A percentile compares a stretch with the other conserved stretches of the same genome.
phyloP scores from a whole-genome alignment of 108 stramenopile species.

The Stephanodiscus minutulus region DNA sequence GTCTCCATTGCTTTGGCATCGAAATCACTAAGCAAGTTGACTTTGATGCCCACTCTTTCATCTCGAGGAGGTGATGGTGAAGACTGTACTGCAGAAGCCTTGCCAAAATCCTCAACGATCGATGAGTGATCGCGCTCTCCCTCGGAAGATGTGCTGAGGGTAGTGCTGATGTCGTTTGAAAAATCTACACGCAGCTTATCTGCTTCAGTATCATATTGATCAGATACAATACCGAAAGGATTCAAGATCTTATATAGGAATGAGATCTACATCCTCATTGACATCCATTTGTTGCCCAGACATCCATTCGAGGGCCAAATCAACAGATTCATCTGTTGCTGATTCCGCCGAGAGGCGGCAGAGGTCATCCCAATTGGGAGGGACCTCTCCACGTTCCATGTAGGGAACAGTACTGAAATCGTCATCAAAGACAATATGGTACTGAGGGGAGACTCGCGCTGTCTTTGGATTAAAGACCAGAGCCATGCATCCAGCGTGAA shows the following conservation, averaged over 20 bases:
- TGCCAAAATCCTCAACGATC: no score
- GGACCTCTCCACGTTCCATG: constrained; percentile 17
- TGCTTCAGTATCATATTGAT: no score
- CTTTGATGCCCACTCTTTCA: no score
- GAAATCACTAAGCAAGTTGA: no score
- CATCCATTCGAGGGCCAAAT: constrained; percentile 2
- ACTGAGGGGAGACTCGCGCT: constrained; percentile 40
- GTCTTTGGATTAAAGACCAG: constrained; percentile 41
- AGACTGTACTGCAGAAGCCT: no score
- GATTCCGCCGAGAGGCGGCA: constrained; percentile 9
- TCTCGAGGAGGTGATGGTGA: no score
- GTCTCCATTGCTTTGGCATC: no score
- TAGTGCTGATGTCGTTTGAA: no score
- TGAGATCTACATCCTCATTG: constrained; percentile 1
- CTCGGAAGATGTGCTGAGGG: no score
- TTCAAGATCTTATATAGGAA: not conserved
- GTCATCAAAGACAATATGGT: constrained; percentile 31
- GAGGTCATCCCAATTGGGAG: constrained; percentile 21
- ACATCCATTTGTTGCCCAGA: constrained; percentile 10
- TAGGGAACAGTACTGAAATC: constrained; percentile 27
- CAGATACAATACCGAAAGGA: no score
- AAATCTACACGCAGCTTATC: no score
- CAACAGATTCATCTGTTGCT: constrained; percentile 11
- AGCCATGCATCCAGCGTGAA: constrained; percentile 38
- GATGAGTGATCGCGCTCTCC: no score